A percentile compares a stretch with the other conserved stretches of the same genome.
phyloP scores from a whole-genome alignment of 257 asterid genomes.

The Gentiana dahurica region DNA sequence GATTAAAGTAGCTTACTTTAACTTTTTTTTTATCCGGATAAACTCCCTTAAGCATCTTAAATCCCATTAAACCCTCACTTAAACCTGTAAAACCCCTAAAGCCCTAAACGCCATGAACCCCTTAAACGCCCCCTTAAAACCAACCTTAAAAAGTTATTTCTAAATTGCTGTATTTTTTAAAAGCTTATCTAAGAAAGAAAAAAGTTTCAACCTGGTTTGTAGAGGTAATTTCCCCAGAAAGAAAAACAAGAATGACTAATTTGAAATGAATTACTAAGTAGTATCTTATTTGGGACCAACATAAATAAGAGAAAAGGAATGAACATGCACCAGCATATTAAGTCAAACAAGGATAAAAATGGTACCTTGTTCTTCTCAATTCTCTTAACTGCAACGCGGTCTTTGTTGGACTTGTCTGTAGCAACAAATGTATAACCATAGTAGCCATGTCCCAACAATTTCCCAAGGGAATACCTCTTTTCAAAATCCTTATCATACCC shows the following conservation, averaged over 20 bases:
- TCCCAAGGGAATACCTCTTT: constrained; percentile 61
- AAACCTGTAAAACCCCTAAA: no score
- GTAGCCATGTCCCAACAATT: constrained; percentile 95
- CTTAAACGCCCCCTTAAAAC: no score
- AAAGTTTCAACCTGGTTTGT: neutral
- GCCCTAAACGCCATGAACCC: no score
- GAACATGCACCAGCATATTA: no score
- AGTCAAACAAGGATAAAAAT: no score
- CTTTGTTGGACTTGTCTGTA: constrained; percentile 67
- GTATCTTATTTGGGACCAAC: neutral
- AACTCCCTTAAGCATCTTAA: no score
- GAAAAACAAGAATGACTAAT: neutral
- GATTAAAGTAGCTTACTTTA: no score
- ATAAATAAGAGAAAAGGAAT: neutral
- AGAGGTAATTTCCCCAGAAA: neutral
- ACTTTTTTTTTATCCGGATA: no score
- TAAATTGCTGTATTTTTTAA: no score
- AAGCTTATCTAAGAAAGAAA: neutral
- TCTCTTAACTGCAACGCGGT: constrained; percentile 97
- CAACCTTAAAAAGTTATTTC: no score
- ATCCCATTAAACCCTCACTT: no score
- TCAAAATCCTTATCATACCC: constrained; percentile 93
- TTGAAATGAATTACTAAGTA: neutral
- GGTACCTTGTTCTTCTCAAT: constrained; percentile 89
- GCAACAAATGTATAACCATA: constrained; percentile 96